Percentiles rank a stretch among this genome's conserved stretches.
Evolutionary conservation across 306 rosid genomes (phyloP).

Genomic region (Alnus rubra): DNA sequence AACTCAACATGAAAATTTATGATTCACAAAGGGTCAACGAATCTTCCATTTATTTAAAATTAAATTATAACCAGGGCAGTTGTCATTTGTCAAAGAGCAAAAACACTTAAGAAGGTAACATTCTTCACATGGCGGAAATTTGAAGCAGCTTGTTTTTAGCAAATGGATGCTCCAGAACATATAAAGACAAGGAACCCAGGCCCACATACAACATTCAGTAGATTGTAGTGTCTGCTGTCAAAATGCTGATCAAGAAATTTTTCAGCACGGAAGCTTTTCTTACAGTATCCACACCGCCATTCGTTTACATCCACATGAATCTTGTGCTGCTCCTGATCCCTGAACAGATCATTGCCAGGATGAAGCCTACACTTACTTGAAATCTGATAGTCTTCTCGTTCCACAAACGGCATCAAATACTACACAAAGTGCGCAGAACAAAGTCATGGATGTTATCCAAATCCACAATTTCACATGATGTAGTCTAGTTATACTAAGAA

Average conservation of each 20-base stretch:
- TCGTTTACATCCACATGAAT: conserved; percentile 64
- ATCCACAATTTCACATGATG: conserved; percentile 23
- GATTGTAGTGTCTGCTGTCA: conserved; percentile 83
- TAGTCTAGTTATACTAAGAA: neutral
- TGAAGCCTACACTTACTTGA: conserved; percentile 71
- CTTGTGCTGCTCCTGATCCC: conserved; percentile 92
- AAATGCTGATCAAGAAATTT: conserved; percentile 92
- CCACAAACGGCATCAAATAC: conserved; percentile 89
- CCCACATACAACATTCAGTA: conserved; percentile 79
- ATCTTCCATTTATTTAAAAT: neutral
- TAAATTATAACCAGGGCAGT: no score
- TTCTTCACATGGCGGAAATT: neutral
- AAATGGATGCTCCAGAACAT: conserved; percentile 28
- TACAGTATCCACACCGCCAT: conserved; percentile 97
- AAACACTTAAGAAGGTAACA: neutral
- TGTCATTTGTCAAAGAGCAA: neutral
- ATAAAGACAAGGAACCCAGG: conserved; percentile 29
- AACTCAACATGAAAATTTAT: neutral
- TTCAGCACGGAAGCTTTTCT: conserved; percentile 87
- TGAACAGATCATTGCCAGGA: conserved; percentile 75
- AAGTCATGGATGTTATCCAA: conserved; percentile 21
- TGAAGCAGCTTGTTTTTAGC: conserved; percentile 15
- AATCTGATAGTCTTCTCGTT: conserved; percentile 64
- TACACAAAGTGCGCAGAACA: conserved; percentile 37
- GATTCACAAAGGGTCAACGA: neutral